Evolutionary conservation across 257 asterid species (phyloP).

Genomic region (Forsythia viridissima): DNA sequence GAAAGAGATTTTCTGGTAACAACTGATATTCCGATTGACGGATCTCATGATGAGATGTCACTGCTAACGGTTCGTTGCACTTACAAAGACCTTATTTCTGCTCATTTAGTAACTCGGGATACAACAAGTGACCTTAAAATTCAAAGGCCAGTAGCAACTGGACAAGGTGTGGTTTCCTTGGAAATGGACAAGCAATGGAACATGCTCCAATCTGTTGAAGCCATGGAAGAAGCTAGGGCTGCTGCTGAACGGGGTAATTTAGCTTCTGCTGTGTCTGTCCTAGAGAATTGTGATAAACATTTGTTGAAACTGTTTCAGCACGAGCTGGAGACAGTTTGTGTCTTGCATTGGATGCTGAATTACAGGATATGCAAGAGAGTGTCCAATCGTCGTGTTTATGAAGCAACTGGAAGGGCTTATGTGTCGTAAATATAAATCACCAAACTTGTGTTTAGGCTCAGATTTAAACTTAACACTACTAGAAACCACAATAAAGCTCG

Average conservation of each 20-base stretch:
- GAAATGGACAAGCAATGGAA: slow-evolving; percentile 85
- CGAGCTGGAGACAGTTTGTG: slow-evolving; percentile 66
- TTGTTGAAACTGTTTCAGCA: slow-evolving; percentile 58
- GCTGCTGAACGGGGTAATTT: slow-evolving; percentile 78
- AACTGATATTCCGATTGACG: slow-evolving; percentile 52
- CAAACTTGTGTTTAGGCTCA: too few relatives aligned
- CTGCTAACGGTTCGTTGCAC: slow-evolving; percentile 55
- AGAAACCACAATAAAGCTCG: too few relatives aligned
- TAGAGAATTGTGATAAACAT: slow-evolving; percentile 53
- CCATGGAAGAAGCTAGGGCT: slow-evolving; percentile 71
- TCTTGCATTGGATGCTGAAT: slow-evolving; percentile 58
- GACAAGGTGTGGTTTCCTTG: slow-evolving; percentile 48
- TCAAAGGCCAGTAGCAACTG: slow-evolving; percentile 45
- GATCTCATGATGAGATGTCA: slow-evolving; percentile 48
- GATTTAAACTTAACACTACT: too few relatives aligned
- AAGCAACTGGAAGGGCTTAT: slow-evolving; percentile 86
- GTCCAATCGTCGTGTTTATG: slow-evolving; percentile 67
- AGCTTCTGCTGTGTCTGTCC: slow-evolving; percentile 49
- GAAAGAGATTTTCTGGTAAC: slow-evolving; percentile 77
- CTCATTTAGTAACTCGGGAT: slow-evolving; percentile 36
- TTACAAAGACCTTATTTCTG: slow-evolving; percentile 56
- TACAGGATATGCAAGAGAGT: slow-evolving; percentile 71
- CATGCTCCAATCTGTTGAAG: slow-evolving; percentile 70
- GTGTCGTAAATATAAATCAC: too few relatives aligned
- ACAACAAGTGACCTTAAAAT: slow-evolving; percentile 44